A percentile compares a stretch with the other conserved stretches of the same genome.
Evolutionary conservation across 1,139 yeast genomes (phyloP).

Genomic region (Diutina rugosa): DNA sequence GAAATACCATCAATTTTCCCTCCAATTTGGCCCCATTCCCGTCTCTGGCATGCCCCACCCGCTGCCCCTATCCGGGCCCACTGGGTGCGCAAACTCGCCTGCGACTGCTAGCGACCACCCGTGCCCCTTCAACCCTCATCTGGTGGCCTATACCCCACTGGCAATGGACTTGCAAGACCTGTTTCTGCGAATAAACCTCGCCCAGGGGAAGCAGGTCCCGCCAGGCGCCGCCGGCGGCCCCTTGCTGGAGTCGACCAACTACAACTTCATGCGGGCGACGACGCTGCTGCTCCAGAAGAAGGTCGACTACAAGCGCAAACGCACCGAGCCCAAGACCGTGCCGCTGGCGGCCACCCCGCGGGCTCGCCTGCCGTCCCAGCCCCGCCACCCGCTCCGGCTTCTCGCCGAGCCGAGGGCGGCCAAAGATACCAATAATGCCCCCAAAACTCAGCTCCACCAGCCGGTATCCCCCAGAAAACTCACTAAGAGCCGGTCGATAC

Average conservation of each 20-base stretch:
- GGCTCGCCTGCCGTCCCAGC: neutral
- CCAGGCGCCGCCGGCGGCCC: neutral
- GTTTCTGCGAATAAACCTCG: constrained; percentile 1
- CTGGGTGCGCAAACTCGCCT: neutral
- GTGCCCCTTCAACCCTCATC: neutral
- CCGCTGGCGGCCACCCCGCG: neutral
- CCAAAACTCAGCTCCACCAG: neutral
- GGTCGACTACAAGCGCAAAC: neutral
- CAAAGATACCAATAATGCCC: neutral
- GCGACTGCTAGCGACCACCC: neutral
- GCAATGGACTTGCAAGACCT: neutral
- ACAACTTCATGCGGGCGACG: neutral
- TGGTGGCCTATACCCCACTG: neutral
- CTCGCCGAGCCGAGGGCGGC: neutral
- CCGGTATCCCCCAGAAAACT: neutral
- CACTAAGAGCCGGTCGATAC: neutral
- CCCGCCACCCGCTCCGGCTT: neutral
- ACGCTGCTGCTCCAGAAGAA: constrained; percentile 2
- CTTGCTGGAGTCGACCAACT: neutral
- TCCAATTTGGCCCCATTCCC: neutral
- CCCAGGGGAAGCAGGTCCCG: neutral
- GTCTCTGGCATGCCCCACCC: neutral
- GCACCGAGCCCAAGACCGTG: neutral
- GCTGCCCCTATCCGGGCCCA: neutral
- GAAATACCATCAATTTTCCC: neutral